Percentiles rank a stretch among this genome's conserved stretches.
These are phyloP conservation scores for Tubosaeta brunneosetosa DNA, from an alignment of 768 basidiomycete species.

Conservation along the genomic window DNA sequence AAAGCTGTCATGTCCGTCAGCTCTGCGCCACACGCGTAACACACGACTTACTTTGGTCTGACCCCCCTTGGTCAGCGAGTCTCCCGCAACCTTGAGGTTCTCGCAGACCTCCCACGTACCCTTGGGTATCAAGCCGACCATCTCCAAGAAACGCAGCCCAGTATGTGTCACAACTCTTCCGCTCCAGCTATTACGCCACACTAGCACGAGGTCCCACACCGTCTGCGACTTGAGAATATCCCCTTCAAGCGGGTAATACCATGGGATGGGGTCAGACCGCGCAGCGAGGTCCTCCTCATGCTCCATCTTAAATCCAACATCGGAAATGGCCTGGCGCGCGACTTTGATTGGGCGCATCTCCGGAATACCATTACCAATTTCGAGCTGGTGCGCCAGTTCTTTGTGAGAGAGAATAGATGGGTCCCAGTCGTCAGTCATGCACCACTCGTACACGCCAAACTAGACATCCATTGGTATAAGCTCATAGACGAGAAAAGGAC, in stretches of 20 bases:
- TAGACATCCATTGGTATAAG: slow-evolving; percentile 27
- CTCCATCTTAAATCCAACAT: slow-evolving; percentile 82
- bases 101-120: slow-evolving; percentile 91
- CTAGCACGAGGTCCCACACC: slow-evolving; percentile 82
- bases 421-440: slow-evolving; percentile 96
- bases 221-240: slow-evolving; percentile 92
- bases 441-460: slow-evolving; percentile 99
- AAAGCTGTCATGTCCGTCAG: slow-evolving; percentile 47
- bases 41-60: slow-evolving; percentile 63
- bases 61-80: slow-evolving; percentile 78
- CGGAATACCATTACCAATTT: slow-evolving; percentile 95
- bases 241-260: slow-evolving; percentile 98
- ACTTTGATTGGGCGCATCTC: slow-evolving; percentile 82
- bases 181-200: slow-evolving; percentile 86
- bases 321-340: slow-evolving; percentile 71
- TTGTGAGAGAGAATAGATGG: slow-evolving; percentile 83
- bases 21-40: not conserved
- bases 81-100: slow-evolving; percentile 77
- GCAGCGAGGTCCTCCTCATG: slow-evolving; percentile 95
- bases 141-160: slow-evolving; percentile 71
- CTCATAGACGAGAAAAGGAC: not conserved
- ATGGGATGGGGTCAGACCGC: slow-evolving; percentile 68
- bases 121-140: slow-evolving; percentile 77
- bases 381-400: slow-evolving; percentile 84
- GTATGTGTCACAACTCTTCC: slow-evolving; percentile 84